A percentile compares a stretch with the other conserved stretches of the same genome.
phyloP scores from a whole-genome alignment of 768 basidiomycete species.

The Scleroderma bovista region DNA sequence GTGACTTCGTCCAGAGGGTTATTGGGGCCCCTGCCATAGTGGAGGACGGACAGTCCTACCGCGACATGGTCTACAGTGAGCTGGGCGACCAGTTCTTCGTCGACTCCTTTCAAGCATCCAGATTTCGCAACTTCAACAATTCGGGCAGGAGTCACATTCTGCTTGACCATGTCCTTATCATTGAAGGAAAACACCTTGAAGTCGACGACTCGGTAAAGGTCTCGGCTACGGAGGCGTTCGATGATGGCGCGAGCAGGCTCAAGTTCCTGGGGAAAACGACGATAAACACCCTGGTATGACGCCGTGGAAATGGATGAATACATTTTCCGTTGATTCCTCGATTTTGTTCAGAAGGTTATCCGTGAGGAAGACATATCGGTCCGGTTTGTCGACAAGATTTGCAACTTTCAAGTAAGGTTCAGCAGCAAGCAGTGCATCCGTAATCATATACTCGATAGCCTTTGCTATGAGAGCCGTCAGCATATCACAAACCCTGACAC shows the following conservation, averaged over 20 bases:
- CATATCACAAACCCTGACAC: background rate
- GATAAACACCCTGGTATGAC: background rate
- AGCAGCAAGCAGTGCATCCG: constrained; percentile 68
- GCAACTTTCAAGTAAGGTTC: constrained; percentile 62
- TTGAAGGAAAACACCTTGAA: constrained; percentile 44
- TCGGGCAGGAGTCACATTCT: constrained; percentile 30
- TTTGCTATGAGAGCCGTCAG: constrained; percentile 41
- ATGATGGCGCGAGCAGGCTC: constrained; percentile 54
- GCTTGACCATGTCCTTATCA: constrained; percentile 20
- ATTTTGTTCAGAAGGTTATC: constrained; percentile 63
- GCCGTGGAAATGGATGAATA: constrained; percentile 1
- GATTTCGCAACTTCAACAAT: constrained; percentile 42
- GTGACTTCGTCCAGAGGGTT: constrained; percentile 66
- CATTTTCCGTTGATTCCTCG: constrained; percentile 41
- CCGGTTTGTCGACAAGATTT: constrained; percentile 47
- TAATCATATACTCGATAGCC: constrained; percentile 81
- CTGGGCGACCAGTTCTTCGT: constrained; percentile 26
- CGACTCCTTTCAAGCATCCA: constrained; percentile 18
- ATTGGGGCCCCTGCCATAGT: constrained; percentile 67
- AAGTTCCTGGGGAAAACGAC: constrained; percentile 53
- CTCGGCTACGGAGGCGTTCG: constrained; percentile 52
- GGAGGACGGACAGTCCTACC: constrained; percentile 60
- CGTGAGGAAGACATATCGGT: constrained; percentile 57
- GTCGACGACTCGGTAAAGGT: constrained; percentile 69
- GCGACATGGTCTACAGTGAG: constrained; percentile 50